Percentiles rank a stretch among this genome's conserved stretches.
These are phyloP conservation scores for Scytalidium lignicola DNA, from an alignment of 2,329 filamentous ascomycete genomes.

Conservation along the genomic window DNA sequence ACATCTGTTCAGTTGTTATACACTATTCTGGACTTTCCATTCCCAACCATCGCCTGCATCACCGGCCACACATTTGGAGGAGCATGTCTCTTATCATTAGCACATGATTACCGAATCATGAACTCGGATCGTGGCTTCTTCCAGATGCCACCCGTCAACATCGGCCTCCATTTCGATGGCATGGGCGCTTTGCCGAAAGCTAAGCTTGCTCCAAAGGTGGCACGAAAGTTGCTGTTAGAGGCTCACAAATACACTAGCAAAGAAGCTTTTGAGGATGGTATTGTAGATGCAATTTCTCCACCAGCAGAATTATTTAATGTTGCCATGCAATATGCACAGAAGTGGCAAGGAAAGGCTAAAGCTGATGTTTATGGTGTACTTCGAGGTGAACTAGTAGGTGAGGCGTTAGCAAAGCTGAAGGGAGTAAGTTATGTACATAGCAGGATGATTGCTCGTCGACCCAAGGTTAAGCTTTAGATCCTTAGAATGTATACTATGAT, in stretches of 20 bases:
- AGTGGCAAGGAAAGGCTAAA: constrained; percentile 31
- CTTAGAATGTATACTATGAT: too few relatives aligned
- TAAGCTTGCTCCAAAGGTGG: constrained; percentile 44
- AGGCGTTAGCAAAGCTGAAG: constrained; percentile 28
- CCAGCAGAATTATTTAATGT: constrained; percentile 39
- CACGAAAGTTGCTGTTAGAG: constrained; percentile 50
- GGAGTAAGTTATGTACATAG: too few relatives aligned
- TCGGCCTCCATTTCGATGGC: constrained; percentile 50
- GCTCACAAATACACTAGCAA: constrained; percentile 34
- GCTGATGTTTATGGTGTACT: constrained; percentile 43
- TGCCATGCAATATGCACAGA: constrained; percentile 38
- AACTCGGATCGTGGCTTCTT: neutral
- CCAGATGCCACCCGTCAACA: constrained; percentile 47
- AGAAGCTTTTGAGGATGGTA: constrained; percentile 44
- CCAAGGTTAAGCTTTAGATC: too few relatives aligned
- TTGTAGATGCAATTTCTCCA: constrained; percentile 44
- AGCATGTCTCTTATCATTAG: constrained; percentile 40
- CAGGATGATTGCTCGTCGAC: too few relatives aligned
- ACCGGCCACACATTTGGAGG: constrained; percentile 46
- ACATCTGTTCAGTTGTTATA: neutral
- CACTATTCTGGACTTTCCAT: constrained; percentile 38
- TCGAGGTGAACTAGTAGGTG: constrained; percentile 47
- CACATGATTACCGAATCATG: constrained; percentile 39
- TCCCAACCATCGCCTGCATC: constrained; percentile 40
- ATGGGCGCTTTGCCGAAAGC: constrained; percentile 47